Percentiles rank a stretch among this genome's conserved stretches.
Conservation (phyloP, 2,329 filamentous ascomycete species). For the Fusarium nisikadoi region DNA sequence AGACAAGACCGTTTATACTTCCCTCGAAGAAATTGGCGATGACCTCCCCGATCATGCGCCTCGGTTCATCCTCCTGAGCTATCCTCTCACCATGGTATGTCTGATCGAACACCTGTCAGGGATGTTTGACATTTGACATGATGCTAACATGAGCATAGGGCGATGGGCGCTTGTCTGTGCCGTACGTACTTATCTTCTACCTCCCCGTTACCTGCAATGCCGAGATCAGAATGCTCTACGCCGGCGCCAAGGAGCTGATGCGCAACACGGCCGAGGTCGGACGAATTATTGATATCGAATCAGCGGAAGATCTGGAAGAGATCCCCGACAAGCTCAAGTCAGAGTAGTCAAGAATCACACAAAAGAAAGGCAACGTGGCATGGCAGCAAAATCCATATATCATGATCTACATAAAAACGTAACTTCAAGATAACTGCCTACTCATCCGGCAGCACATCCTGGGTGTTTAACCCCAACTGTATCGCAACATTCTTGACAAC, state of each 20-base stretch:
- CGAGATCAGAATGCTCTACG: conserved; percentile 91
- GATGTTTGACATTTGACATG: background rate
- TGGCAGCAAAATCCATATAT: conserved; percentile 13
- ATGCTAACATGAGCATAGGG: conserved; percentile 60
- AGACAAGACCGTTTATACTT: conserved; percentile 79
- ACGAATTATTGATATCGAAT: conserved; percentile 85
- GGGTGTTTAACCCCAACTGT: conserved; percentile 71
- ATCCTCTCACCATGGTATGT: conserved; percentile 85
- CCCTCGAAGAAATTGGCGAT: conserved; percentile 82
- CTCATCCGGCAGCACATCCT: conserved; percentile 58
- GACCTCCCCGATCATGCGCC: conserved; percentile 94
- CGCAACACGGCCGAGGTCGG: conserved; percentile 92
- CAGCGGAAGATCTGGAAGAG: conserved; percentile 82
- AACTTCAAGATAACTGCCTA: conserved; percentile 32
- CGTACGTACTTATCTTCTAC: conserved; percentile 96
- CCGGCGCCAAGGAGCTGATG: conserved; percentile 95
- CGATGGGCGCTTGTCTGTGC: conserved; percentile 85
- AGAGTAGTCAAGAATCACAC: conserved; percentile 8
- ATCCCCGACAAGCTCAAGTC: conserved; percentile 72
- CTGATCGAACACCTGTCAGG: background rate
- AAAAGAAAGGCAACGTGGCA: background rate
- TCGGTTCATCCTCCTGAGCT: conserved; percentile 88
- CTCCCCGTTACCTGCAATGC: conserved; percentile 91
- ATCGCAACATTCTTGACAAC: conserved; percentile 80
- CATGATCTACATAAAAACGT: conserved; percentile 34